These are phyloP conservation scores for Croton setiger DNA, from an alignment of 441 rosid genomes.

Conservation along the genomic window DNA sequence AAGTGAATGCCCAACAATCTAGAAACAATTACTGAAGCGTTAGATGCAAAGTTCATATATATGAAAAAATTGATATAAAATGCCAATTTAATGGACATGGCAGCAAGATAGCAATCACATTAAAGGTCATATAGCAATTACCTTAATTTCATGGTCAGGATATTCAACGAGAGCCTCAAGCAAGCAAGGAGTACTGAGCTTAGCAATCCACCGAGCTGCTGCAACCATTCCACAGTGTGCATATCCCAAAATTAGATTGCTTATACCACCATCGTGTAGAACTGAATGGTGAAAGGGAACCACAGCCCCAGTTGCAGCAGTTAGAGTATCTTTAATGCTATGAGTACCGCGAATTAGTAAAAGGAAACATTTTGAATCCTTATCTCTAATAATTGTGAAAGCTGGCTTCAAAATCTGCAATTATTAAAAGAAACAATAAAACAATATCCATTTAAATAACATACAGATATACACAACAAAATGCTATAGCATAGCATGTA, in stretches of 20 bases:
- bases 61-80: neutral
- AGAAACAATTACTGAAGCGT: conserved; percentile 59
- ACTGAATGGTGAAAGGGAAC: conserved; percentile 99
- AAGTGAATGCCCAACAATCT: conserved; percentile 84
- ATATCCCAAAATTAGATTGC: conserved; percentile 92
- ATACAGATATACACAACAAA: conserved; percentile 9
- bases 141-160: conserved; percentile 80
- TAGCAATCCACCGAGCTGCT: conserved; percentile 99
- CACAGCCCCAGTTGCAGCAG: conserved; percentile 96
- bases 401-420: conserved; percentile 96
- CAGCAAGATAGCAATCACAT: neutral
- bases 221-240: conserved; percentile 99
- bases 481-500: neutral
- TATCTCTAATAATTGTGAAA: conserved; percentile 78
- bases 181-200: conserved; percentile 76
- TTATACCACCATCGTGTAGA: conserved; percentile 87
- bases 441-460: conserved; percentile 8
- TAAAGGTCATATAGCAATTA: conserved; percentile 25
- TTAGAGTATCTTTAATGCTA: conserved; percentile 92
- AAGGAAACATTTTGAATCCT: conserved; percentile 56
- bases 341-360: conserved; percentile 94
- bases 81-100: neutral
- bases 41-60: conserved; percentile 6
- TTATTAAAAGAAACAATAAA: conserved; percentile 16
- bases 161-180: conserved; percentile 63